phyloP scores from a whole-genome alignment of 345 rosid species.

The thale cress (Arabidopsis thaliana) region TAIR10.1 NC_003071.7:13258001-13258500 shows the following conservation, averaged over 20 bases:
- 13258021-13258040: constrained; percentile 44
- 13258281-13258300: constrained; percentile 33
- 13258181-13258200: constrained; percentile 26
- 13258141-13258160: constrained; percentile 51
- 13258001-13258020: constrained; percentile 43
- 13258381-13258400: constrained; percentile 6
- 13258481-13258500: constrained; percentile 25
- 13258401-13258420: constrained; percentile 26
- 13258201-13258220: constrained; percentile 22
- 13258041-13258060: constrained; percentile 46
- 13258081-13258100: constrained; percentile 54
- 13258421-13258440: constrained; percentile 10
- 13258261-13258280: constrained; percentile 44
- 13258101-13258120: constrained; percentile 53
- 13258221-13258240: constrained; percentile 17
- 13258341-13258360: background rate
- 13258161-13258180: constrained; percentile 32
- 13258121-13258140: constrained; percentile 53
- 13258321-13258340: constrained; percentile 7
- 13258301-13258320: constrained; percentile 29
- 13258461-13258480: constrained; percentile 9
- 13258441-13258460: constrained; percentile 31
- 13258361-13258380: constrained; percentile 2
- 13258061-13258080: constrained; percentile 56
- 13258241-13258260: constrained; percentile 35